These are phyloP conservation scores for Epichloe hybrida DNA, from an alignment of 2,329 filamentous ascomycete species.

Conservation along the genomic window DNA sequence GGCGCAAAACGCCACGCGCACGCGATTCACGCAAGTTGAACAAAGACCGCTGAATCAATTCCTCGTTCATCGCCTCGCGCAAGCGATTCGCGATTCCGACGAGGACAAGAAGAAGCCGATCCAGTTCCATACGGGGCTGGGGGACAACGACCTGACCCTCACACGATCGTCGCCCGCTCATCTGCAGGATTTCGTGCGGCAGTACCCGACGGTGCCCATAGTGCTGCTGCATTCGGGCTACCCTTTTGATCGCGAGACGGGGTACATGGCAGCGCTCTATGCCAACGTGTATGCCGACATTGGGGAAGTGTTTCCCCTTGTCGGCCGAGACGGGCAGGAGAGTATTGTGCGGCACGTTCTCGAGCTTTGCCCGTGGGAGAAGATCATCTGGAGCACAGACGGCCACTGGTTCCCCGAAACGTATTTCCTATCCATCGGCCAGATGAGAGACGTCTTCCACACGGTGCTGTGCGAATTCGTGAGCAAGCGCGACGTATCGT, in stretches of 20 bases:
- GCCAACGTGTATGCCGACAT: slow-evolving; percentile 72
- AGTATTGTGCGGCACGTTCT: slow-evolving; percentile 56
- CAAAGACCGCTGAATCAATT: slow-evolving; percentile 55
- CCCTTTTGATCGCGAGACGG: slow-evolving; percentile 65
- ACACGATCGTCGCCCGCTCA: slow-evolving; percentile 59
- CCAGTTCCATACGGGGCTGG: slow-evolving; percentile 73
- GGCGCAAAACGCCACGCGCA: slow-evolving; percentile 8
- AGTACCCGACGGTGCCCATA: slow-evolving; percentile 56
- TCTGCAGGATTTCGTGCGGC: slow-evolving; percentile 58
- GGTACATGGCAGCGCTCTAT: slow-evolving; percentile 66
- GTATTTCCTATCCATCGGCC: slow-evolving; percentile 57
- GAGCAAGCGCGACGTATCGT: slow-evolving; percentile 44
- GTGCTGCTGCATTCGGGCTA: slow-evolving; percentile 72
- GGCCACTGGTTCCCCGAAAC: slow-evolving; percentile 71
- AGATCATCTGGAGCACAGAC: slow-evolving; percentile 70
- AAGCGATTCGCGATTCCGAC: slow-evolving; percentile 36
- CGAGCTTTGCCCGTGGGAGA: slow-evolving; percentile 61
- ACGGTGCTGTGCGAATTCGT: slow-evolving; percentile 56
- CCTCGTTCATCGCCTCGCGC: slow-evolving; percentile 51
- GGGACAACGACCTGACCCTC: slow-evolving; percentile 65
- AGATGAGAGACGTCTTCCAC: slow-evolving; percentile 58
- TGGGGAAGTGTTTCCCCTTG: slow-evolving; percentile 67
- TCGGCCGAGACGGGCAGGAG: slow-evolving; percentile 66
- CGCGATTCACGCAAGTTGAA: slow-evolving; percentile 40
- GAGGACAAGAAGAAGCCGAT: slow-evolving; percentile 50